Evolutionary conservation across 2,329 filamentous ascomycete species (phyloP), one percentile per base, ranked within the genome.

Genomic region (Exophiala mesophila): DNA sequence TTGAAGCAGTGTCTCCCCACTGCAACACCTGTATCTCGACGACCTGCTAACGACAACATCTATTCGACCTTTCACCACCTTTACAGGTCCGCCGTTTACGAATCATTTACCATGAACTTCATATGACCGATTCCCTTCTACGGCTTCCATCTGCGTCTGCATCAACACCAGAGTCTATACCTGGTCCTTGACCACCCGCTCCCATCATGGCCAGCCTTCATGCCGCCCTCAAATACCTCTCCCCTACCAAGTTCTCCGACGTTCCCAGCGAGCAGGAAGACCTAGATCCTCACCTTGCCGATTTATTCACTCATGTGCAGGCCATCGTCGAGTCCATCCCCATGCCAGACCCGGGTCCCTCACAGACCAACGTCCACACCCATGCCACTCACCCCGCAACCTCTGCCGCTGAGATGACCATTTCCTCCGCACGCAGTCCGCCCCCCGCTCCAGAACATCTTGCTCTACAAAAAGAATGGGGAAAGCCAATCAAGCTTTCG

Each of bases 311-410:
- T 19, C 74, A 83, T 47, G 79, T 80, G 15, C 82, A 88, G 56
- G 69, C 82, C 13, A 76, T 94, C 42, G 70, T 85, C 55, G 85
- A 89, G 57, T 90, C 87, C 4, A 76, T 94, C 1, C 88, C 88
- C 3, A 60, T 72, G 8, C 65, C 73, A 3, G 63, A 73, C 5
- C 53, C 56, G 39, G 23, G 23, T 26, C 68, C 68, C 56, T 60
- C 53, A 52, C 64, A 59, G 59, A 68, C 60, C 45, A 78, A 79
- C 29, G 71, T 80, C 13, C 71, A 77, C 51, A 74, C 78, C 19
- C 72, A 77, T 41, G 72, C 76, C 8, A 74, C 73, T 42, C 63
- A 69, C 41, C 73, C 70, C 8, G 64, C 59, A 17, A 68, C 59
- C 31, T 71, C 66, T 49, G 67, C 71, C 23, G 69, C 72, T 33